Percentiles rank a stretch among this genome's conserved stretches.
These are phyloP conservation scores for Trichoderma polysporum DNA, from an alignment of 2,329 filamentous ascomycete species.

Conservation along the genomic window DNA sequence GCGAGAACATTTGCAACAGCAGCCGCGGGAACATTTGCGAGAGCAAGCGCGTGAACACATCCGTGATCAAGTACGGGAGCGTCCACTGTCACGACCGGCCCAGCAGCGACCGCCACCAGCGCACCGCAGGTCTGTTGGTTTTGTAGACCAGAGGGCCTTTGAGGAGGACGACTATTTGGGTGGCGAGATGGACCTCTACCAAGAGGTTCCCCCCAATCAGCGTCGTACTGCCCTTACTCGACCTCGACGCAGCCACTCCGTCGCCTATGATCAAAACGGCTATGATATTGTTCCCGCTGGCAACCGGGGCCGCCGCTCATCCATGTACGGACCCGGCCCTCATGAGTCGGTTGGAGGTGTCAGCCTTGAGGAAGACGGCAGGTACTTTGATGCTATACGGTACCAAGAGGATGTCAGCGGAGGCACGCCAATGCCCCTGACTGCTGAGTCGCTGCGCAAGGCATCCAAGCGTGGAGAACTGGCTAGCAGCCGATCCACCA, in stretches of 20 bases:
- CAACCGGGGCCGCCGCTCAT: slow-evolving; percentile 39
- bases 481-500: slow-evolving; percentile 55
- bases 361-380: slow-evolving; percentile 41
- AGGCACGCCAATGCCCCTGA: slow-evolving; percentile 48
- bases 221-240: slow-evolving; percentile 34
- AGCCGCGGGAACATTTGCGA: background rate
- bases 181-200: slow-evolving; percentile 38
- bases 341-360: slow-evolving; percentile 33
- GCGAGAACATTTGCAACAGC: background rate
- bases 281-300: slow-evolving; percentile 43
- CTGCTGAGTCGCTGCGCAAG: slow-evolving; percentile 55
- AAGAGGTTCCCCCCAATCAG: slow-evolving; percentile 40
- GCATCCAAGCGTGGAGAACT: slow-evolving; percentile 47
- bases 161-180: slow-evolving; percentile 42
- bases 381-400: slow-evolving; percentile 37
- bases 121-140: slow-evolving; percentile 35
- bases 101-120: slow-evolving; percentile 34
- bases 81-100: slow-evolving; percentile 3
- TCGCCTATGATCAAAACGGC: slow-evolving; percentile 40
- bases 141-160: slow-evolving; percentile 32
- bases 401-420: slow-evolving; percentile 57
- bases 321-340: slow-evolving; percentile 41
- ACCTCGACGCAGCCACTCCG: slow-evolving; percentile 37
- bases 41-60: slow-evolving; percentile 3
- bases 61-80: slow-evolving; percentile 4